Conservation (phyloP, 2,329 filamentous ascomycete species). For the Chaetomium olivaceum region DNA sequence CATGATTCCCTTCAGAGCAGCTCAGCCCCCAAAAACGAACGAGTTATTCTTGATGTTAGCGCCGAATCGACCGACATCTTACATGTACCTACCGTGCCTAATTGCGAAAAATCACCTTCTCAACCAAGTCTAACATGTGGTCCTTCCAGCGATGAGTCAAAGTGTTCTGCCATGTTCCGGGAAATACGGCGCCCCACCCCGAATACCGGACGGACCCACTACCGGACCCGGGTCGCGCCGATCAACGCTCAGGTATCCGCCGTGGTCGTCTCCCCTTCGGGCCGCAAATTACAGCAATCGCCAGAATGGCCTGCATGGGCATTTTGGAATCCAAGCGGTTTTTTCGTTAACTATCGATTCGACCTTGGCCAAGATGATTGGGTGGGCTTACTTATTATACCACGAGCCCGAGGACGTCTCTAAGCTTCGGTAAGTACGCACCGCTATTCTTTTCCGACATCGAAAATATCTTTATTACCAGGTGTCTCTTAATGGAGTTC, state of each 20-base stretch:
- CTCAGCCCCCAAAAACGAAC: conserved; percentile 3
- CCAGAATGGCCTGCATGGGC: background rate
- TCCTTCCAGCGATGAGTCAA: background rate
- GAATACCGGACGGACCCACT: background rate
- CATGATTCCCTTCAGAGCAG: conserved; percentile 1
- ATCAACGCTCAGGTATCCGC: background rate
- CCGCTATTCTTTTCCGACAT: background rate
- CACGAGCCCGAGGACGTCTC: background rate
- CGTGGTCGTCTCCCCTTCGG: background rate
- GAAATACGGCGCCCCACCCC: background rate
- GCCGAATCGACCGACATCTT: background rate
- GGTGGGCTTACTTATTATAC: too few relatives aligned
- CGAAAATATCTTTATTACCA: background rate
- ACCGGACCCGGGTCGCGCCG: background rate
- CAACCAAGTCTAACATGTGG: background rate
- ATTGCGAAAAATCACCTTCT: background rate
- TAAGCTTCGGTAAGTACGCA: too few relatives aligned
- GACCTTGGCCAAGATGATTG: background rate
- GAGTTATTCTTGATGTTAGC: background rate
- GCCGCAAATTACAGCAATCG: background rate
- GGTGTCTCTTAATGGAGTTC: background rate
- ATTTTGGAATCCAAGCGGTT: background rate
- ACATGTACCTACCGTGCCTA: too few relatives aligned
- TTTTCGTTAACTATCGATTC: background rate
- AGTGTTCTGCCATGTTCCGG: background rate